Conservation (phyloP, 176 grass and related monocot genomes). For the Chloris gayana region DNA sequence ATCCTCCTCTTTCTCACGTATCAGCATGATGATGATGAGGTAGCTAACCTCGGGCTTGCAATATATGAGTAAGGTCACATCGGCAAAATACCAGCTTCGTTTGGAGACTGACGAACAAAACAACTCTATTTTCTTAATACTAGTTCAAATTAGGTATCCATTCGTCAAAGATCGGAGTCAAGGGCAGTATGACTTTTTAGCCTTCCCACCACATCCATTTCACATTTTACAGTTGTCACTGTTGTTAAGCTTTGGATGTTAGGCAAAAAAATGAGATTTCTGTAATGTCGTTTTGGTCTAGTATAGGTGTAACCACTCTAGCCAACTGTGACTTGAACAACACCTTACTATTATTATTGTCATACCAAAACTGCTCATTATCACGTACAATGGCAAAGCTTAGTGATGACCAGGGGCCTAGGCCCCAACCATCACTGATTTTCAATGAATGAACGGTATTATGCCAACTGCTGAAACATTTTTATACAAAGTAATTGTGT, state of each 20-base stretch:
- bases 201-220: not conserved
- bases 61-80: constrained; percentile 36
- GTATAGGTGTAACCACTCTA: constrained; percentile 41
- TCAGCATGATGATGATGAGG: constrained; percentile 26
- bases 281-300: constrained; percentile 28
- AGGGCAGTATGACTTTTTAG: not conserved
- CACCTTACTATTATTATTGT: not conserved
- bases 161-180: constrained; percentile 12
- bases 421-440: too few species aligned
- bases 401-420: too few species aligned
- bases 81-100: constrained; percentile 15
- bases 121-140: constrained; percentile 14
- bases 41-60: constrained; percentile 25
- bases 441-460: too few species aligned
- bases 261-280: not conserved
- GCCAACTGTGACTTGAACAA: constrained; percentile 12
- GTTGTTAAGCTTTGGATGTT: constrained; percentile 17
- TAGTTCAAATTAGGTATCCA: not conserved
- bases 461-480: too few species aligned
- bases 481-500: too few species aligned
- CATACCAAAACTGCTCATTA: too few species aligned
- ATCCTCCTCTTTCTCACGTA: constrained; percentile 21
- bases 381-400: too few species aligned
- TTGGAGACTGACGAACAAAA: constrained; percentile 24
- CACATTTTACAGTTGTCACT: not conserved